Percentiles rank a stretch among this genome's conserved stretches.
Evolutionary conservation across 2,329 filamentous ascomycete species (phyloP).

Genomic region (Diaporthe eres): DNA sequence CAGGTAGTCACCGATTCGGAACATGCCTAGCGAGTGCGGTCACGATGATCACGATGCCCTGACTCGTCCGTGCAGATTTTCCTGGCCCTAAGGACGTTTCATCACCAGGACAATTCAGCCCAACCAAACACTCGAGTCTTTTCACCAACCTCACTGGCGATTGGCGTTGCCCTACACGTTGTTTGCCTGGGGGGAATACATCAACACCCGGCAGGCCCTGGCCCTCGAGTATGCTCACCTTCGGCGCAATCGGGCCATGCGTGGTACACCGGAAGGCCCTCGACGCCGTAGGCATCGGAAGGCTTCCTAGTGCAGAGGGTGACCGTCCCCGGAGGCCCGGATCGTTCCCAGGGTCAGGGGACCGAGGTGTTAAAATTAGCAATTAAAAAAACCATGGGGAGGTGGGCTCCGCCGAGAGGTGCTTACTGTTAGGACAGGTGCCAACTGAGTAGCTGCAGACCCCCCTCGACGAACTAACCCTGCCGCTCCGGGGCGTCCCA

Average conservation of each 20-base stretch:
- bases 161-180: not conserved
- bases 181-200: not conserved
- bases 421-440: not conserved
- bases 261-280: constrained; percentile 4
- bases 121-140: not conserved
- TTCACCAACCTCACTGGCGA: not conserved
- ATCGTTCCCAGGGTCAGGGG: constrained; percentile 30
- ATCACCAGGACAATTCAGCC: constrained; percentile 18
- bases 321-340: constrained; percentile 32
- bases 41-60: constrained; percentile 31
- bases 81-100: constrained; percentile 22
- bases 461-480: constrained; percentile 6
- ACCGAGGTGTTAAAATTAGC: constrained; percentile 40
- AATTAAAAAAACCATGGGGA: constrained; percentile 32
- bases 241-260: constrained; percentile 17
- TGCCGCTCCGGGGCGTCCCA: constrained; percentile 13
- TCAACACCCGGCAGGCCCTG: not conserved
- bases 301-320: constrained; percentile 27
- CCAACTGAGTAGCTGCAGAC: constrained; percentile 34
- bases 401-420: constrained; percentile 15
- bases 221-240: not conserved
- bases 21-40: constrained; percentile 35
- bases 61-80: constrained; percentile 39
- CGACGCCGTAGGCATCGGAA: constrained; percentile 27
- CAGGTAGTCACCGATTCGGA: constrained; percentile 30